Percentiles rank a stretch among this genome's conserved stretches.
These are phyloP conservation scores for Solanum clarkiae DNA, from an alignment of 257 asterid species.

Conservation along the genomic window DNA sequence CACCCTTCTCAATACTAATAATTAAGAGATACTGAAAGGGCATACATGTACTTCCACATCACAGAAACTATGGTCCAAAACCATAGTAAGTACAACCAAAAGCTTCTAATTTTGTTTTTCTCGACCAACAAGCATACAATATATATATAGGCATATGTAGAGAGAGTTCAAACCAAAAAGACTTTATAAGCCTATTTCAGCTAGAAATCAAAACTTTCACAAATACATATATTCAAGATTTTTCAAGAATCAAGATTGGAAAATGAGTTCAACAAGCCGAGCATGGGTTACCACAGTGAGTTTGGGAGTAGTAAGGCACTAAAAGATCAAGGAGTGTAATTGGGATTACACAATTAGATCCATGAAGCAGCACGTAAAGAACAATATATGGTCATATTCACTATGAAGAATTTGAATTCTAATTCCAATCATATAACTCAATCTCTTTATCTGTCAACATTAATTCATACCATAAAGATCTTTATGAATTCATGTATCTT, in stretches of 20 bases:
- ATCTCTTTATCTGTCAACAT: no score
- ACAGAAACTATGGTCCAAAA: background rate
- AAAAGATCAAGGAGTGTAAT: conserved; percentile 16
- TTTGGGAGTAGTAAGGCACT: conserved; percentile 7
- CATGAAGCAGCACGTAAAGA: conserved; percentile 2
- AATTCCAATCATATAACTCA: no score
- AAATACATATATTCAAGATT: background rate
- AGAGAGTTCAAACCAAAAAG: background rate
- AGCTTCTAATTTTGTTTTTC: background rate
- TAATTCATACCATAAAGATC: no score
- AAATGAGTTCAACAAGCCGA: conserved; percentile 15
- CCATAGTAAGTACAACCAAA: background rate
- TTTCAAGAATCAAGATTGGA: background rate
- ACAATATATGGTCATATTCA: background rate
- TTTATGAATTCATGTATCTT: no score
- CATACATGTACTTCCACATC: background rate
- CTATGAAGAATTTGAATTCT: background rate
- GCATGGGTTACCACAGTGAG: conserved; percentile 13
- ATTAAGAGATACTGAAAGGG: background rate
- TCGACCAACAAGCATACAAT: background rate
- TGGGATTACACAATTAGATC: conserved; percentile 9
- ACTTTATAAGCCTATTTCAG: background rate
- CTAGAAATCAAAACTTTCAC: background rate
- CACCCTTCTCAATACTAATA: background rate
- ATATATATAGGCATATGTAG: background rate